Evolutionary conservation across 495 filamentous ascomycete species (phyloP).

Genomic region (Aspergillus olivimuriae): DNA sequence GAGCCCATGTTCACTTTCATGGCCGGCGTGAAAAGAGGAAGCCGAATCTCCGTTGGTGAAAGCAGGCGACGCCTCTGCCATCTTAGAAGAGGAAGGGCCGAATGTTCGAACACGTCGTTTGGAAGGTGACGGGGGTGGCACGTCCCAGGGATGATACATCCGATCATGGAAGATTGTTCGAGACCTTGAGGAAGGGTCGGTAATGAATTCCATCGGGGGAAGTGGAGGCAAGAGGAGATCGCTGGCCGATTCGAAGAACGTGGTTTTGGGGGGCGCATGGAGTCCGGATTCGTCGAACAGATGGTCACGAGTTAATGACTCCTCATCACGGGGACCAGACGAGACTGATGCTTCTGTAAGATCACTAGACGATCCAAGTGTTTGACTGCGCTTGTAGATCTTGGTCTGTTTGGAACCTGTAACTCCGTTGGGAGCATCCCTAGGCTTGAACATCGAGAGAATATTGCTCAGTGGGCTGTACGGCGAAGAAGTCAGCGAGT

Average conservation of each 20-base stretch:
- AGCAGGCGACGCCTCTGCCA: conserved; percentile 13
- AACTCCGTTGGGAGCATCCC: conserved; percentile 21
- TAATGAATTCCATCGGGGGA: conserved; percentile 70
- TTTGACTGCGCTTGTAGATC: conserved; percentile 76
- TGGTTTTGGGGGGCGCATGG: conserved; percentile 79
- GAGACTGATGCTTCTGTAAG: conserved; percentile 26
- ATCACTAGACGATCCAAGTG: conserved; percentile 39
- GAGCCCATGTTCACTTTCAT: conserved; percentile 49
- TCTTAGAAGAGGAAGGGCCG: conserved; percentile 36
- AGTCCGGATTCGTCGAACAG: conserved; percentile 39
- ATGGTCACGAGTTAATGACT: conserved; percentile 35
- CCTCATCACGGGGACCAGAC: conserved; percentile 13
- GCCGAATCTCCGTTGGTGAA: conserved; percentile 10
- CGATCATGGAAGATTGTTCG: conserved; percentile 96
- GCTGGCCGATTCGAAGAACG: conserved; percentile 88
- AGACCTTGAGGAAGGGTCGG: conserved; percentile 74
- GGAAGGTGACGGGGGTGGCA: conserved; percentile 70
- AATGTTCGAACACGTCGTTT: conserved; percentile 44
- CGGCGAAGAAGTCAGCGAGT: conserved; percentile 13
- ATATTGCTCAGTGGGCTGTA: conserved; percentile 51
- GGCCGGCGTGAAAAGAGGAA: conserved; percentile 7
- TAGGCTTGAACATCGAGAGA: conserved; percentile 57
- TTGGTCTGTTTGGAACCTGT: conserved; percentile 48
- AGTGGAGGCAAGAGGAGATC: conserved; percentile 88
- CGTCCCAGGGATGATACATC: conserved; percentile 88